Percentiles rank a stretch among this genome's conserved stretches.
Conservation (phyloP, 441 rosid genomes). For the Bruguiera hainesii region DNA sequence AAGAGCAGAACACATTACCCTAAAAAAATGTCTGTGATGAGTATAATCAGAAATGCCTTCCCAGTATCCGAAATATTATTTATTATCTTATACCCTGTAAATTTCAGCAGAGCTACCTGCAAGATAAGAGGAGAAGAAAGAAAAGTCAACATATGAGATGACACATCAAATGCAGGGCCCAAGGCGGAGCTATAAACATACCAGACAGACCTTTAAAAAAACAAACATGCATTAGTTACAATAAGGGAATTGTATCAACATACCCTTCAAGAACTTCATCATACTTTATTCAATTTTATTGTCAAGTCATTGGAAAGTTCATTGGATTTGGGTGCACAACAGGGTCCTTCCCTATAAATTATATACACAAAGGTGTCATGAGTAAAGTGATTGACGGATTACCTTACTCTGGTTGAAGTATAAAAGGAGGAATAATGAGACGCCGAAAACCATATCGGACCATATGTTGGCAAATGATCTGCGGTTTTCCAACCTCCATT, state of each 20-base stretch:
- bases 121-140: conserved; percentile 17
- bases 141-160: conserved; percentile 2
- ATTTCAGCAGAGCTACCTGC: conserved; percentile 95
- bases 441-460: conserved; percentile 90
- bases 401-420: conserved; percentile 85
- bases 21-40: conserved; percentile 68
- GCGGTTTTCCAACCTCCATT: conserved; percentile 84
- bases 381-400: conserved; percentile 29
- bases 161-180: not conserved
- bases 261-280: too few relatives aligned
- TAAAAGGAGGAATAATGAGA: conserved; percentile 70
- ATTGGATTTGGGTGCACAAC: not conserved
- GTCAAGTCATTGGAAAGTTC: too few relatives aligned
- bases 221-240: not conserved
- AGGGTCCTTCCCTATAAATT: not conserved
- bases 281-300: too few relatives aligned
- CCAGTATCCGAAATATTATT: conserved; percentile 85
- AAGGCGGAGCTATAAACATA: not conserved
- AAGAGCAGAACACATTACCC: conserved; percentile 53
- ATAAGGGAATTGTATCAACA: not conserved
- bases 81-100: conserved; percentile 82
- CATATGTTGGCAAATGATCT: conserved; percentile 91
- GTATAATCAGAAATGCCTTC: conserved; percentile 84
- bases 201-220: not conserved
- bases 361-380: conserved; percentile 5